Base-by-base conservation (phyloP, 495 filamentous ascomycete genomes). In the Letharia lupina region DNA sequence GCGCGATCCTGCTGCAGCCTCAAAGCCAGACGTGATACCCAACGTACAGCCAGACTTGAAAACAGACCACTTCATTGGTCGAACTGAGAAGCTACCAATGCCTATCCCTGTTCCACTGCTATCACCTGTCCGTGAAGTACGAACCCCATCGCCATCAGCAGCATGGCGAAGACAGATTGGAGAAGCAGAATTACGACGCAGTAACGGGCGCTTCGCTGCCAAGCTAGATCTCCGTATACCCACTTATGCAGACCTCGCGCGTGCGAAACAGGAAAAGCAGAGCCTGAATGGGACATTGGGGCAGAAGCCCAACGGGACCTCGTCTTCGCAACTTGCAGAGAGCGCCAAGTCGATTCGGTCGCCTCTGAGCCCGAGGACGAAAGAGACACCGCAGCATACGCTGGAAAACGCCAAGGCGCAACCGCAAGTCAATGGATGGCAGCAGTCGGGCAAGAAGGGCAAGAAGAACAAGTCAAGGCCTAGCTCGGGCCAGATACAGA, bases 51-150 rank as follows among this genome's bases (percentile, higher is more conserved):
- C 39, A 7, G 65, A 67, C 16, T 37, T 6, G 3, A 67, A 67
- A 52, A 2, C 66, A 31, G 69, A 70, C 8, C 50, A 58, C 47
- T 45, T 64, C 54, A 33, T 61, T 18, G 28, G 44, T 60, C 45
- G 56, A 63, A 41, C 35, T 40, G 68, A 71, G 18, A 67, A 71
- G 6, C 33, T 63, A 13, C 52, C 61, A 7, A 37, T 61, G 40
- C 44, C 66, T 35, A 67, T 72, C 54, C 54, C 54, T 37, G 16
- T 37, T 1, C 76, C 79, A 10, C 64, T 80, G 3, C 72, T 82
- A 16, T 81, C 79, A 18, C 79, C 79, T 23, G 79, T 82, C 11
- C 71, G 74, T 18, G 79, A 82, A 71, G 76, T 77, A 6, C 68
- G 75, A 23, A 80, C 79, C 15, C 79, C 79, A 2, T 80, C 79